These are phyloP conservation scores for Cryptomeria japonica DNA, from an alignment of 75 land plant species.

Conservation along the genomic window DNA sequence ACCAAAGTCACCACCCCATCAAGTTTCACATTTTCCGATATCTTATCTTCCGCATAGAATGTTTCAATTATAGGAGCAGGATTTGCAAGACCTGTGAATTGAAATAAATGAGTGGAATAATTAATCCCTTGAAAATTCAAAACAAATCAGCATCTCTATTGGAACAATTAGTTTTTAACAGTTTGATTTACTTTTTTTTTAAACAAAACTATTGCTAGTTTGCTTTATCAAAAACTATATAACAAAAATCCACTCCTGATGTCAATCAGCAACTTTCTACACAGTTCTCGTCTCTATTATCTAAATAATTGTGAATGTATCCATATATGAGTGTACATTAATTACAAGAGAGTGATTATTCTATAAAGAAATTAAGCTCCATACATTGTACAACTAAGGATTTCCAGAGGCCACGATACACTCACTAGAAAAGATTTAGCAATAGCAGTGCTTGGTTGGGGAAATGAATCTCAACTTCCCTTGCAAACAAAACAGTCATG, in stretches of 20 bases:
- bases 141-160: not conserved
- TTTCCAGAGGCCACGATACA: not conserved
- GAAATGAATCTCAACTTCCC: too few species aligned
- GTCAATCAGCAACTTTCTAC: not conserved
- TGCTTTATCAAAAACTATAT: not conserved
- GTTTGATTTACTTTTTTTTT: not conserved
- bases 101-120: not conserved
- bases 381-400: not conserved
- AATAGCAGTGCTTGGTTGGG: too few species aligned
- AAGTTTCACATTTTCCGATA: conserved; percentile 81
- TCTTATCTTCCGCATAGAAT: conserved; percentile 86
- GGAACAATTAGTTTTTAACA: not conserved
- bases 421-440: too few species aligned
- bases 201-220: not conserved
- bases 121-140: not conserved
- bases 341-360: too few species aligned
- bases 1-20: conserved; percentile 99
- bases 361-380: not conserved
- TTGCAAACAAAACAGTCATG: too few species aligned
- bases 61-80: conserved; percentile 98
- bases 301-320: not conserved
- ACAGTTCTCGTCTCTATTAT: not conserved
- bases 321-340: not conserved
- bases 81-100: conserved; percentile 86
- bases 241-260: not conserved